Conservation (phyloP, 2,329 filamentous ascomycete species). For the Phaeosphaeria sp. region DNA sequence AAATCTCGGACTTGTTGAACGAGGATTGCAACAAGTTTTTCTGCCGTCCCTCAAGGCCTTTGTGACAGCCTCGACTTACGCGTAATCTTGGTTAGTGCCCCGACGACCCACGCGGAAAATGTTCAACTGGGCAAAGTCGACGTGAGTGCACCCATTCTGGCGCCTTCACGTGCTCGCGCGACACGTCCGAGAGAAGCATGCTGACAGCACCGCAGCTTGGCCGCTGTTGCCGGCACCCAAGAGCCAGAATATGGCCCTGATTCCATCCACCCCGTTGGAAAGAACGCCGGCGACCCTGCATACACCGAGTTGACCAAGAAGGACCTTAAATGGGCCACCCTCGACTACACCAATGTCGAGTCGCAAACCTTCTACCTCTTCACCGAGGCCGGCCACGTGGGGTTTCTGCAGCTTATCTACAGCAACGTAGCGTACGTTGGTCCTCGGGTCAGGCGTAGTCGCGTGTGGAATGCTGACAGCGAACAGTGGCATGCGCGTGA, state of each 20-base stretch:
- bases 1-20: slow-evolving; percentile 28
- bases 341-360: slow-evolving; percentile 89
- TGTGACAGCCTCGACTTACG: slow-evolving; percentile 33
- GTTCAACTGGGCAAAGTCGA: slow-evolving; percentile 95
- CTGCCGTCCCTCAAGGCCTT: slow-evolving; percentile 26
- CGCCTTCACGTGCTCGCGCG: slow-evolving; percentile 19
- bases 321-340: slow-evolving; percentile 80
- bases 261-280: slow-evolving; percentile 84
- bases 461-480: slow-evolving; percentile 22
- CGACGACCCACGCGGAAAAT: slow-evolving; percentile 54
- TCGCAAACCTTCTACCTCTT: slow-evolving; percentile 94
- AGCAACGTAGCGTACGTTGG: slow-evolving; percentile 84
- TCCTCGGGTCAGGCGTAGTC: slow-evolving; percentile 42
- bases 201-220: slow-evolving; percentile 54
- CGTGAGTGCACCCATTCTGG: slow-evolving; percentile 63
- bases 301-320: slow-evolving; percentile 81
- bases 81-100: slow-evolving; percentile 37
- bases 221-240: slow-evolving; percentile 89
- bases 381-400: slow-evolving; percentile 76
- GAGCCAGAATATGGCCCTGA: slow-evolving; percentile 93
- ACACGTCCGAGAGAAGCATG: not conserved
- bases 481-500: slow-evolving; percentile 82
- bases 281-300: slow-evolving; percentile 77
- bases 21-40: slow-evolving; percentile 38
- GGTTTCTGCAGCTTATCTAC: slow-evolving; percentile 91